Percentiles rank a stretch among this genome's conserved stretches.
Conservation (phyloP, 2,329 filamentous ascomycete genomes). For the Eutypella sp. region DNA sequence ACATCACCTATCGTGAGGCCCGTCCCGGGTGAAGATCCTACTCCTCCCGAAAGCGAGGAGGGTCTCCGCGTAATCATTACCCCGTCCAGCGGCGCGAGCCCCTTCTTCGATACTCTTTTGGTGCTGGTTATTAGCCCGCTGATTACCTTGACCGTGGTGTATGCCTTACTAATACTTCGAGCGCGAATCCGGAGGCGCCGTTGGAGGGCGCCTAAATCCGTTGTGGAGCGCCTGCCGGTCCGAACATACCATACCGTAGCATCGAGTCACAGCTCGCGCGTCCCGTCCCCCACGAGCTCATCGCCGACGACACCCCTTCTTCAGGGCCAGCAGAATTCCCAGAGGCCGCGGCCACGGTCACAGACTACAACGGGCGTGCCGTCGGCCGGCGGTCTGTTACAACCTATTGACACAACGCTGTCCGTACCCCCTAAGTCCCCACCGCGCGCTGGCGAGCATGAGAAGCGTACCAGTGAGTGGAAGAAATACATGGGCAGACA, state of each 20-base stretch:
- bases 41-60: constrained; percentile 51
- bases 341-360: constrained; percentile 56
- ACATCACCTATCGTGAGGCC: constrained; percentile 17
- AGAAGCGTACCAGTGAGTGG: constrained; percentile 54
- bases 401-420: constrained; percentile 38
- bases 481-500: constrained; percentile 63
- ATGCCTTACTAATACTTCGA: constrained; percentile 79
- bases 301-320: constrained; percentile 79
- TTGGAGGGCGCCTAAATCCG: constrained; percentile 96
- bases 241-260: constrained; percentile 88
- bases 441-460: constrained; percentile 35
- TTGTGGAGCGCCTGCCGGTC: constrained; percentile 91
- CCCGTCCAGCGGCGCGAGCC: constrained; percentile 81
- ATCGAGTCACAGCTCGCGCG: constrained; percentile 51
- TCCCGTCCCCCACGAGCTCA: constrained; percentile 58
- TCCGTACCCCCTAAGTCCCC: constrained; percentile 29
- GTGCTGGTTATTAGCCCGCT: constrained; percentile 93
- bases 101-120: constrained; percentile 94
- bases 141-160: constrained; percentile 88
- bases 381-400: constrained; percentile 42
- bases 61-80: constrained; percentile 96
- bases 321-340: constrained; percentile 44
- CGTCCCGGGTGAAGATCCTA: constrained; percentile 15
- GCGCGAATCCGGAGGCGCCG: constrained; percentile 82
- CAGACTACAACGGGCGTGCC: constrained; percentile 58